phyloP scores from a whole-genome alignment of 2,329 filamentous ascomycete species.

The Blastomyces parvus region DNA sequence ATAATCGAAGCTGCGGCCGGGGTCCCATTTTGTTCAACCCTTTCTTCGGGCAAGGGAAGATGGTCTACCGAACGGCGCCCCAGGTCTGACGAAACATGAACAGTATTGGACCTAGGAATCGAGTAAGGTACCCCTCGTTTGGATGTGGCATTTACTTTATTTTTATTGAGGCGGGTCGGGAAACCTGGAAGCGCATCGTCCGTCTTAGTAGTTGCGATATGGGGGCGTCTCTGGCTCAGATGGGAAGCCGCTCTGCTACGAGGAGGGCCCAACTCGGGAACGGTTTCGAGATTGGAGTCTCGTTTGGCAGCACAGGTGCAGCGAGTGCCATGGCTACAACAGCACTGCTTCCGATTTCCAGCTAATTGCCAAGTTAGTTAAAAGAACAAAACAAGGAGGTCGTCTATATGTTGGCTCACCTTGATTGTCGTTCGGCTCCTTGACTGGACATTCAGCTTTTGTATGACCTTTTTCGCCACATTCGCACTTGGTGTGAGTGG shows the following conservation, averaged over 20 bases:
- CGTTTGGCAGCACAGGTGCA: conserved; percentile 26
- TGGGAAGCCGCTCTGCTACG: conserved; percentile 29
- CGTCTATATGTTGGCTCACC: conserved; percentile 20
- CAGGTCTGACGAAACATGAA: conserved; percentile 38
- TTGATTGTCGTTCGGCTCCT: conserved; percentile 25
- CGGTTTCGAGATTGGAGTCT: conserved; percentile 41
- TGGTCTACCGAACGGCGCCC: conserved; percentile 46
- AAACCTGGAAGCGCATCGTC: conserved; percentile 53
- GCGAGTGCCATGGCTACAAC: conserved; percentile 16
- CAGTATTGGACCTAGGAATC: conserved; percentile 46
- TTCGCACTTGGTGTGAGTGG: conserved; percentile 91
- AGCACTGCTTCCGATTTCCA: conserved; percentile 16
- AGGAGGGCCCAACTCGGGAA: conserved; percentile 39
- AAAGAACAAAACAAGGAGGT: conserved; percentile 17
- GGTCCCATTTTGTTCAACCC: conserved; percentile 20
- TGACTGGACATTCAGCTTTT: conserved; percentile 29
- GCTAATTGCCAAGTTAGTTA: conserved; percentile 4
- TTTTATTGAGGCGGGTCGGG: conserved; percentile 56
- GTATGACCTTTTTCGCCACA: conserved; percentile 70
- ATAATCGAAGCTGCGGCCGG: conserved; percentile 25
- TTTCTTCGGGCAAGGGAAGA: conserved; percentile 35
- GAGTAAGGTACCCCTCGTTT: conserved; percentile 55
- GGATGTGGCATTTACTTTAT: conserved; percentile 51
- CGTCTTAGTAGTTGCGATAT: conserved; percentile 48
- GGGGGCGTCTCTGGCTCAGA: conserved; percentile 45